Conservation (phyloP, 2,329 filamentous ascomycete species). For the Epichloe coenophiala region DNA sequence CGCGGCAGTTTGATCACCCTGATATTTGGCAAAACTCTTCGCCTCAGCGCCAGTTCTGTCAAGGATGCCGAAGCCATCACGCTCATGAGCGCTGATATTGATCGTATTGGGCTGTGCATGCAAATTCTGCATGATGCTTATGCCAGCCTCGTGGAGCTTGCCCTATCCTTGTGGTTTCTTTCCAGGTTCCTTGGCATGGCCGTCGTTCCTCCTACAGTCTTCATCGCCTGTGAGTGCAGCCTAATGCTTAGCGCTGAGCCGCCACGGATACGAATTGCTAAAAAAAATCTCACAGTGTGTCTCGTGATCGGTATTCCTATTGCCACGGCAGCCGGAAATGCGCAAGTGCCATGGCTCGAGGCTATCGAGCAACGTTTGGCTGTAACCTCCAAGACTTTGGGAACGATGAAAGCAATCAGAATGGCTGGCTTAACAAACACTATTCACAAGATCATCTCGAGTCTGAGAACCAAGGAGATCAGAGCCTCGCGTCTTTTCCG, state of each 20-base stretch:
- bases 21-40: constrained; percentile 33
- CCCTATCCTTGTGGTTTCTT: constrained; percentile 21
- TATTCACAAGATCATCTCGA: constrained; percentile 19
- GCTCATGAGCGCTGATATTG: constrained; percentile 31
- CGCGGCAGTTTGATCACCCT: constrained; percentile 25
- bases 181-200: constrained; percentile 12
- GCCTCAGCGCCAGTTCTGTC: constrained; percentile 9
- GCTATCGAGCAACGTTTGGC: constrained; percentile 14
- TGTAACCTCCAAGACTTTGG: constrained; percentile 11
- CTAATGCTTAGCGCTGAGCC: not conserved
- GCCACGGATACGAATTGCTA: not conserved
- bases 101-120: constrained; percentile 17
- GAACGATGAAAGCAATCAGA: constrained; percentile 26
- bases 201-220: constrained; percentile 11
- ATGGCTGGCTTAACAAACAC: constrained; percentile 26
- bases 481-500: constrained; percentile 15
- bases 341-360: constrained; percentile 14
- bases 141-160: constrained; percentile 21
- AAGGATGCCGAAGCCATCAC: constrained; percentile 24
- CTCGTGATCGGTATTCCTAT: constrained; percentile 10
- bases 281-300: not conserved
- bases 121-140: constrained; percentile 20
- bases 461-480: constrained; percentile 23
- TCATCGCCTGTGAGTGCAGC: constrained; percentile 8
- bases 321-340: constrained; percentile 10